Evolutionary conservation across 257 asterid species (phyloP).

Genomic region (Jasminum sambac): DNA sequence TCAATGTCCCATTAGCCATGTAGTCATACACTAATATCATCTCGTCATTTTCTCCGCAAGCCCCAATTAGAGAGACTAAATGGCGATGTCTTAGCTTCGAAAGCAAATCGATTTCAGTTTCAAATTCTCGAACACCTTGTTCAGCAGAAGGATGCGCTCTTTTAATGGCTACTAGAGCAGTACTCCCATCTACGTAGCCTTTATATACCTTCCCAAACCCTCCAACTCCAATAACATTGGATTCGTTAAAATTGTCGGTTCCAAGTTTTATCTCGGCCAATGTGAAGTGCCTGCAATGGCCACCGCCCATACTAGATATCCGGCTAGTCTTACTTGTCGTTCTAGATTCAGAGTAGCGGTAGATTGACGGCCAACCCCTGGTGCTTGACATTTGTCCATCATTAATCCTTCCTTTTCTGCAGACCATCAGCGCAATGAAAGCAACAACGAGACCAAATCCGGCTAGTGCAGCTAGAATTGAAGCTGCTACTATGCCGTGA

Average conservation of each 20-base stretch:
- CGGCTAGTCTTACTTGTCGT: conserved; percentile 33
- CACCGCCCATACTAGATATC: conserved; percentile 42
- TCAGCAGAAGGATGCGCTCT: conserved; percentile 62
- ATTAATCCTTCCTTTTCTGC: neutral
- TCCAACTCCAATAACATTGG: conserved; percentile 68
- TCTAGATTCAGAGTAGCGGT: conserved; percentile 37
- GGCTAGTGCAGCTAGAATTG: conserved; percentile 33
- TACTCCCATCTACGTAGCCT: conserved; percentile 51
- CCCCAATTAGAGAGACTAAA: conserved; percentile 74
- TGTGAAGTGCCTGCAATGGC: conserved; percentile 62
- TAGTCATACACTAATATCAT: conserved; percentile 82
- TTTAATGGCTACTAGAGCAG: conserved; percentile 55
- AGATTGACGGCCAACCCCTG: conserved; percentile 52
- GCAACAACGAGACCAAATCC: conserved; percentile 32
- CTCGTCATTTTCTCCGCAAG: conserved; percentile 71
- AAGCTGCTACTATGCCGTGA: conserved; percentile 28
- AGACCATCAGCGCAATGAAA: conserved; percentile 26
- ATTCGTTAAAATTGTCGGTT: conserved; percentile 56
- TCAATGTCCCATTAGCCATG: conserved; percentile 77
- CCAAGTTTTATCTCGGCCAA: conserved; percentile 55
- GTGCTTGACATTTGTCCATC: conserved; percentile 12
- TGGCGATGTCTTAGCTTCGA: conserved; percentile 77
- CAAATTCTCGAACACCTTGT: conserved; percentile 73
- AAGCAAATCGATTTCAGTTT: conserved; percentile 70
- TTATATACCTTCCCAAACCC: conserved; percentile 84